Evolutionary conservation across 2,329 filamentous ascomycete genomes (phyloP).

Genomic region (Aspergillus calidoustus): DNA sequence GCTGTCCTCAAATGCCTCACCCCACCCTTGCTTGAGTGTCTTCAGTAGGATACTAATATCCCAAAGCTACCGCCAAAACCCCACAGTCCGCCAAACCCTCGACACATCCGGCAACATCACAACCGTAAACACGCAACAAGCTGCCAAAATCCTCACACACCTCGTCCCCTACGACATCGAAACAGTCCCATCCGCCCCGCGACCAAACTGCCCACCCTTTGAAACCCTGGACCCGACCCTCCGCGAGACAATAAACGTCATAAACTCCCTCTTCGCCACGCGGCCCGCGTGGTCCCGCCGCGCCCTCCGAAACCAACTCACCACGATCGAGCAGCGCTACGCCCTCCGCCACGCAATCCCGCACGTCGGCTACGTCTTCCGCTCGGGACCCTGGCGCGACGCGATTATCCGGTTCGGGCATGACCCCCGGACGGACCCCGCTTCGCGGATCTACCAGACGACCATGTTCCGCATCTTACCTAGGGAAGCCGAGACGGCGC

Average conservation of each 20-base stretch:
- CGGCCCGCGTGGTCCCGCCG: slow-evolving; percentile 88
- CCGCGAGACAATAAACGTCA: slow-evolving; percentile 65
- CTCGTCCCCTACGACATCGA: slow-evolving; percentile 66
- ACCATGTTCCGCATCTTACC: slow-evolving; percentile 76
- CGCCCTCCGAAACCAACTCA: slow-evolving; percentile 74
- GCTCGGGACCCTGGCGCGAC: slow-evolving; percentile 89
- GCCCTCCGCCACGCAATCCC: slow-evolving; percentile 75
- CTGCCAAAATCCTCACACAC: slow-evolving; percentile 62
- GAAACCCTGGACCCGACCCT: slow-evolving; percentile 60
- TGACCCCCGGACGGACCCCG: slow-evolving; percentile 78
- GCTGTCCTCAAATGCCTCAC: slow-evolving; percentile 12
- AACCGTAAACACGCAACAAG: slow-evolving; percentile 61
- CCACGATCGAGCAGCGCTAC: slow-evolving; percentile 54
- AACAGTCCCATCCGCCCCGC: slow-evolving; percentile 63
- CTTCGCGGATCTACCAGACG: slow-evolving; percentile 84
- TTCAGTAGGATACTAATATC: slow-evolving; percentile 22
- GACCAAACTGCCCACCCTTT: slow-evolving; percentile 59
- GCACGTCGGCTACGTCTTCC: slow-evolving; percentile 90
- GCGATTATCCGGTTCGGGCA: slow-evolving; percentile 82
- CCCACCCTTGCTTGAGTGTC: slow-evolving; percentile 18
- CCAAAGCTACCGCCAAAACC: slow-evolving; percentile 82
- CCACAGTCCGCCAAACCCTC: slow-evolving; percentile 68
- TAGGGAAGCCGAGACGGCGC: slow-evolving; percentile 37
- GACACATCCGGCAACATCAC: slow-evolving; percentile 64
- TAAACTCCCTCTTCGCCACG: slow-evolving; percentile 69